Evolutionary conservation across 192 early-diverging fungal genomes (phyloP), one percentile per base, ranked within the genome.

Genomic region (Endogone sp.): DNA sequence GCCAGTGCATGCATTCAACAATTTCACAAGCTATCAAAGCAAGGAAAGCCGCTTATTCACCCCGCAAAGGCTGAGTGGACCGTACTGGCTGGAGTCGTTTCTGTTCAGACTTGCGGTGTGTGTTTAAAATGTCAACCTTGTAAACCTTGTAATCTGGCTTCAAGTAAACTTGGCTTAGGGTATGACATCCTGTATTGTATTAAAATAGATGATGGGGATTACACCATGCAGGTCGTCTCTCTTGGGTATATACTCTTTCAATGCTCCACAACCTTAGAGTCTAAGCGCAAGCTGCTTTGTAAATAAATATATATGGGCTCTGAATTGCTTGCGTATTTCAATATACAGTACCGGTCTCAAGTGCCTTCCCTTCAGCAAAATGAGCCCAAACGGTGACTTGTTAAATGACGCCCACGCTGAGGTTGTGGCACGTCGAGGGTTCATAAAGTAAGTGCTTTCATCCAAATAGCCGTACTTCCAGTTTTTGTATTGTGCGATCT

Each of bases 341-440:
- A 59, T 60, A 32, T 29, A 20, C 65, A 92, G 93, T 4, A 94
- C 94, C 2, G 95, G 95, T 13, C 82, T 94, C 27, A 97, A 96
- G 77, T 97, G 95, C 63, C 77, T 93, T 30, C 79, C 85, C 30
- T 71, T 76, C 29, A 78, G 73, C 54, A 86, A 89, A 73, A 79
- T 91, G 29, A 76, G 80, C 65, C 66, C 56, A 2, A 75, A 75
- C 29, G 93, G 94, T 27, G 87, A 89, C 61, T 44, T 84, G 4
- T 67, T 97, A 0, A 86, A 92, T 74, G 95, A 97, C 80, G 85
- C 83, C 70, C 95, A 97, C 76, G 95, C 93, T 2, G 95, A 97
- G 77, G 77, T 97, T 0, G 72, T 97, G n/a, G 90, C 92, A 29
- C 86, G 93, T 16, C 83, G 95, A 60, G 84, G 83, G 25, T 86